Percentiles rank a stretch among this genome's conserved stretches.
Conservation (phyloP, 129 eudicot species). For the Logfia minima region DNA sequence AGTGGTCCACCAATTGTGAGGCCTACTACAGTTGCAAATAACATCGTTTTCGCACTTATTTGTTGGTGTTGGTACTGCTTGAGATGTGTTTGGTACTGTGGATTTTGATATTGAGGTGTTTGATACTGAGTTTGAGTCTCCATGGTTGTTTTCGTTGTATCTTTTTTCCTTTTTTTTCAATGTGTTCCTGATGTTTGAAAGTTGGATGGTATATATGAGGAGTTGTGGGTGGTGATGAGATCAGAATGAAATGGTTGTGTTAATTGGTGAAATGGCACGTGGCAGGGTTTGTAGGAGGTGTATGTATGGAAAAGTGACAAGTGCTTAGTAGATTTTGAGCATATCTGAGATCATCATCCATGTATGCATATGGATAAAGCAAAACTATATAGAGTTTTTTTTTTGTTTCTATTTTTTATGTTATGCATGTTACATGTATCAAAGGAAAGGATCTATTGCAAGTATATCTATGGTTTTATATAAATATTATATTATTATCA, state of each 20-base stretch:
- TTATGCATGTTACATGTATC: too few relatives aligned
- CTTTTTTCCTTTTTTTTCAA: neutral
- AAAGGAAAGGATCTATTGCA: too few relatives aligned
- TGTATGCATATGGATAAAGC: slow-evolving; percentile 3
- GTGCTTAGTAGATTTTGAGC: neutral
- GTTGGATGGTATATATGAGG: slow-evolving; percentile 7
- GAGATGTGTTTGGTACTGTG: slow-evolving; percentile 3
- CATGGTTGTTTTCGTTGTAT: neutral
- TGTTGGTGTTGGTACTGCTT: slow-evolving; percentile 4
- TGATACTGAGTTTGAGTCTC: neutral
- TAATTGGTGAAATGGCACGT: slow-evolving; percentile 26
- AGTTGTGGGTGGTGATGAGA: slow-evolving; percentile 18
- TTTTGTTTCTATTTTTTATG: too few relatives aligned
- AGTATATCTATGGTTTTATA: too few relatives aligned
- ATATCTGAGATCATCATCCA: slow-evolving; percentile 3
- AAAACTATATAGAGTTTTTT: neutral
- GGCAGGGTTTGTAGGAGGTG: slow-evolving; percentile 28
- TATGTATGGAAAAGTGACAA: slow-evolving; percentile 1
- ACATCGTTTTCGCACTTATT: slow-evolving; percentile 23
- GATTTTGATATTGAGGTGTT: neutral
- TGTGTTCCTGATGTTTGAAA: neutral
- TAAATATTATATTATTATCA: too few relatives aligned
- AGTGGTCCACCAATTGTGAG: slow-evolving; percentile 42
- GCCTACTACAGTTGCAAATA: slow-evolving; percentile 33
- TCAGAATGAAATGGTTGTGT: neutral